phyloP scores from a whole-genome alignment of 208 protist species.

The Wallacemonas sp. region DNA sequence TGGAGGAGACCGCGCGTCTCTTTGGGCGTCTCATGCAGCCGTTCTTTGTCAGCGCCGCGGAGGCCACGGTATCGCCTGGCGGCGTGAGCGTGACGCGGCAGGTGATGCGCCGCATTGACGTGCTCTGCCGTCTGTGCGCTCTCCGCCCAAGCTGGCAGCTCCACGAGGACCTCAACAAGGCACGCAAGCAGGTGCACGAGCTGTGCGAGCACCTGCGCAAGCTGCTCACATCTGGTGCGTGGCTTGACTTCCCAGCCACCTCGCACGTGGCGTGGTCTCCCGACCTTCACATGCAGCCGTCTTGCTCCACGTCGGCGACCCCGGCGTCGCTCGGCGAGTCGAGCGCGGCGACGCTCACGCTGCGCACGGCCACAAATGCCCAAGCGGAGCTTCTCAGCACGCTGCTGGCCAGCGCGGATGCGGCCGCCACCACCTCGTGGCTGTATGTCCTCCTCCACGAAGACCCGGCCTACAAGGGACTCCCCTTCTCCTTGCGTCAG shows the following conservation, averaged over 20 bases:
- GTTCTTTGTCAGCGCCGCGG: conserved; percentile 5
- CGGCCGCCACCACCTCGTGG: conserved; percentile 51
- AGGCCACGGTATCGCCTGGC: conserved; percentile 35
- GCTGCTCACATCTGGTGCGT: conserved; percentile 5
- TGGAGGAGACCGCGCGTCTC: conserved; percentile 19
- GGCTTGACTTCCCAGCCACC: conserved; percentile 11
- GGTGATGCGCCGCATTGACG: conserved; percentile 28
- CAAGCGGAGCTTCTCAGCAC: conserved; percentile 55
- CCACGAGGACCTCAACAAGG: conserved; percentile 32
- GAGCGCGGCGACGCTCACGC: conserved; percentile 12
- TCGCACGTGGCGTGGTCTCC: not conserved
- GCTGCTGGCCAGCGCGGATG: conserved; percentile 37
- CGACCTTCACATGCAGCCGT: conserved; percentile 23
- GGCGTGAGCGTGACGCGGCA: conserved; percentile 31
- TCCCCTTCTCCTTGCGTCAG: conserved; percentile 34
- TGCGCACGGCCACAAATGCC: conserved; percentile 37
- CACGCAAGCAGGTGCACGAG: conserved; percentile 9
- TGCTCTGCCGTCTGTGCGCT: conserved; percentile 39
- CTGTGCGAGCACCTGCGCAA: not conserved
- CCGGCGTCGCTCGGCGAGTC: not conserved
- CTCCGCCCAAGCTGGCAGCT: conserved; percentile 44
- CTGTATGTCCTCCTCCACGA: conserved; percentile 56
- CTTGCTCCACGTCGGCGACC: conserved; percentile 6
- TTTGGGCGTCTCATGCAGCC: conserved; percentile 36
- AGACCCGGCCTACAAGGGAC: conserved; percentile 15